Evolutionary conservation across 148 eudicot species (phyloP).

Genomic region (Fallopia convolvulus): DNA sequence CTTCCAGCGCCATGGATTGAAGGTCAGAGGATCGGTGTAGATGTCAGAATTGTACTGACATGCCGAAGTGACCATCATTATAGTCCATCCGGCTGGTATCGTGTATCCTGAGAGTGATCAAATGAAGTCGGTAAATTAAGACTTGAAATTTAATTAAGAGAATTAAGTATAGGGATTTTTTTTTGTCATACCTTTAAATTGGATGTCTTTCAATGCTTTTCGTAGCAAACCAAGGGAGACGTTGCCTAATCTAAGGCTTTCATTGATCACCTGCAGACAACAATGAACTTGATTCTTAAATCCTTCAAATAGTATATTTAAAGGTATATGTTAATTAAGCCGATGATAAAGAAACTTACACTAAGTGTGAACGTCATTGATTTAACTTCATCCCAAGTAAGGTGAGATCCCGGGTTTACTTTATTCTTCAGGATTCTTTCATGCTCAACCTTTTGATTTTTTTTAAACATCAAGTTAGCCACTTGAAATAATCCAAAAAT

Average conservation of each 20-base stretch:
- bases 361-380: constrained; percentile 13
- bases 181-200: constrained; percentile 22
- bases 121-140: neutral
- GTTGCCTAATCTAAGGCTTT: constrained; percentile 46
- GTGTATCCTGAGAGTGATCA: constrained; percentile 31
- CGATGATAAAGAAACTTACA: neutral
- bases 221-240: constrained; percentile 41
- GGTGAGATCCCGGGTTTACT: constrained; percentile 15
- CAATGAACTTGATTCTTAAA: neutral
- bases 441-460: too few relatives aligned
- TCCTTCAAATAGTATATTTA: neutral
- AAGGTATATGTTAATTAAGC: neutral
- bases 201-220: constrained; percentile 37
- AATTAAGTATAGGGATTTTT: neutral
- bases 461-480: too few relatives aligned
- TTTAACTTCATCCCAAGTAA: constrained; percentile 58
- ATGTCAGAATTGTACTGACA: constrained; percentile 26
- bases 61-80: constrained; percentile 35
- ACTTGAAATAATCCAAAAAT: too few relatives aligned
- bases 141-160: neutral
- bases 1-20: constrained; percentile 51
- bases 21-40: constrained; percentile 33
- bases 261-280: constrained; percentile 43
- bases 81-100: constrained; percentile 44
- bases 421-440: too few relatives aligned